Base-by-base conservation (phyloP, 1,139 yeast genomes). In the Kodamaea ohmeri region DNA sequence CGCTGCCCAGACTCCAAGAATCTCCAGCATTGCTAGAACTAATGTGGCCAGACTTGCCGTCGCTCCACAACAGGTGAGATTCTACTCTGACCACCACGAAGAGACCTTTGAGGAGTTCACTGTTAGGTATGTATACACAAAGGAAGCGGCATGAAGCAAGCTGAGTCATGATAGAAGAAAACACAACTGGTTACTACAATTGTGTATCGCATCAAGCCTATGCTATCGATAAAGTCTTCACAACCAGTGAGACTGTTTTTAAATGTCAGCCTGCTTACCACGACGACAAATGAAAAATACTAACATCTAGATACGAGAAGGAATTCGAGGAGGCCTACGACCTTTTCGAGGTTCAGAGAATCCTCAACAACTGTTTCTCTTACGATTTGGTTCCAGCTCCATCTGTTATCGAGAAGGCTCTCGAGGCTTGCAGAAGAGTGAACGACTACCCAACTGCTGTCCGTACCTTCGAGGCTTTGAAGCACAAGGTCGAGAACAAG, bases 311-410 rank as follows among this genome's bases (percentile, higher is more conserved):
- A 76, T 92, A 85, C 73, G 96, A 88, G 73, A 86, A 88, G 73
- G 97, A 92, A 65, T 92, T 92, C 59, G 97, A 92, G 55, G 94
- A 87, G 63, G 98, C 98, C 39, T 92, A 92, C 71, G 99, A 92
- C 67, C 78, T 92, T 56, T 92, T 92, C 58, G 99, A 92, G 75
- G 97, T 92, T 45, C 97, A 88, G 71, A 73, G 76, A 66, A 59
- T 70, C 49, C 79, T 94, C 63, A 92, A 94, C 81, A 94, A 92
- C 76, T 89, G 95, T 67, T 92, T 92, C 74, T 86, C 97, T 15
- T 92, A 92, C 75, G 98, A 92, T 72, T 80, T 94, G 67, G 98
- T 92, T 42, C 98, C 98, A 51, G 94, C 98, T 26, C 98, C 98
- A 51, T 81, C 85, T 45, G 97, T 92, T 48, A 78, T 92, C 60